Base-by-base conservation (phyloP, 2,329 filamentous ascomycete species). In the Colletotrichum siamense region DNA sequence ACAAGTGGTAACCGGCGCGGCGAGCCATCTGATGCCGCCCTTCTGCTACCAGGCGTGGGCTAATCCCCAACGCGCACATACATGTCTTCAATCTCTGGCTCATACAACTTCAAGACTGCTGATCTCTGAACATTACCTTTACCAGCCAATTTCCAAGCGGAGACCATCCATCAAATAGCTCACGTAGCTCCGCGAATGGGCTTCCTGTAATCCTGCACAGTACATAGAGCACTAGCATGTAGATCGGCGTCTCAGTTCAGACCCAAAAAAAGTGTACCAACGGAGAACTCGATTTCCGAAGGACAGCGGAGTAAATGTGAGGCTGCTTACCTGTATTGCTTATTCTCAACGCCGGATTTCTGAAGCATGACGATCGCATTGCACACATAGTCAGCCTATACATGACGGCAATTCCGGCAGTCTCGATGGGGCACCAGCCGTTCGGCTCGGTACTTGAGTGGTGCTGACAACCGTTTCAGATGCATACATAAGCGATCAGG, bases 81-180 rank as follows among this genome's bases (percentile, higher is more conserved):
- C 1, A 89, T 71, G 22, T 79, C 78, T 24, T 87, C 83, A 30
- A 89, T 88, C 71, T 88, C 85, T 2, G 83, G 80, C 36, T 83
- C 79, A 77, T 89, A 90, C 52, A 86, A 66, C 59, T 83, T 84
- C 2, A 87, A 59, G 0, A 87, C 85, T 2, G 70, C 77, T 1
- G 81, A 79, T 22, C 87, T 84, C 79, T 87, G 87, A 8, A 90
- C 78, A 1, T 87, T 87, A 1, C 88, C 87, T 78, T 90, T 90
- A 1, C 83, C 82, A 1, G 88, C 84, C 4, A 86, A 80, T 64
- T 65, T 79, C 78, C 78, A 79, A 7, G 79, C 79, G 2, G 79
- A 78, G 22, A 80, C 59, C 3, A 65, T 44, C 71, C 68, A 44
- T 79, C 76, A 44, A 79, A 80, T 13, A 80, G 73, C 63, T 80